Percentiles rank a stretch among this genome's conserved stretches.
Conservation (phyloP, 768 basidiomycete genomes). For the Collybia mongolica region DNA sequence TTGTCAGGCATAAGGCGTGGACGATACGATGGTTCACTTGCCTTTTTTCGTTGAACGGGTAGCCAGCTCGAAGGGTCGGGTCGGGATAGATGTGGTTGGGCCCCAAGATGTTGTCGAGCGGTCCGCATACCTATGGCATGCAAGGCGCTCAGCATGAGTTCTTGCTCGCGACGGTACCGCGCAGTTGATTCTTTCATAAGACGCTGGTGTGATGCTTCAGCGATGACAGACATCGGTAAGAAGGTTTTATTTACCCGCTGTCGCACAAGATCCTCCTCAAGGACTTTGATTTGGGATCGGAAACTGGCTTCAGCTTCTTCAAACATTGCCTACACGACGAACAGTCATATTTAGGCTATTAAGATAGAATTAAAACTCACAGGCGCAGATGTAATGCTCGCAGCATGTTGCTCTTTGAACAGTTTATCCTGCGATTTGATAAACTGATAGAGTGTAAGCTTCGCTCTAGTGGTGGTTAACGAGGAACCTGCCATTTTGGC, state of each 20-base stretch:
- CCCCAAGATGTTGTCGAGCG: conserved; percentile 58
- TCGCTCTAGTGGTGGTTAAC: neutral
- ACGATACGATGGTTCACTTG: conserved; percentile 18
- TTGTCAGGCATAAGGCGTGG: neutral
- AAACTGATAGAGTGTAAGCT: conserved; percentile 49
- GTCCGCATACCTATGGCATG: conserved; percentile 69
- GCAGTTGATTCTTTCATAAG: conserved; percentile 51
- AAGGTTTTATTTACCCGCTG: conserved; percentile 43
- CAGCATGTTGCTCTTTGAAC: conserved; percentile 78
- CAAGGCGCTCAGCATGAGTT: conserved; percentile 75
- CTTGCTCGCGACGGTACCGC: conserved; percentile 74
- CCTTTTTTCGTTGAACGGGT: conserved; percentile 58
- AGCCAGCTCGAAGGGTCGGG: conserved; percentile 68
- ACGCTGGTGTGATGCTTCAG: conserved; percentile 30
- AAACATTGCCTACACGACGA: conserved; percentile 44
- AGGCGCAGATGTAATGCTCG: conserved; percentile 42
- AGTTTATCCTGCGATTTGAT: conserved; percentile 91
- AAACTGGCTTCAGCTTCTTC: conserved; percentile 73
- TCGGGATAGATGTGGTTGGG: conserved; percentile 38
- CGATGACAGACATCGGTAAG: neutral
- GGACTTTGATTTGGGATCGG: conserved; percentile 60
- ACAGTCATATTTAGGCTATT: neutral
- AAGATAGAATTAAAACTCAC: conserved; percentile 30
- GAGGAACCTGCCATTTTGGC: conserved; percentile 60
- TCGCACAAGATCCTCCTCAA: conserved; percentile 62